Evolutionary conservation across 2,329 filamentous ascomycete genomes (phyloP), one percentile per base, ranked within the genome.

Genomic region (Curvularia verruculosa): DNA sequence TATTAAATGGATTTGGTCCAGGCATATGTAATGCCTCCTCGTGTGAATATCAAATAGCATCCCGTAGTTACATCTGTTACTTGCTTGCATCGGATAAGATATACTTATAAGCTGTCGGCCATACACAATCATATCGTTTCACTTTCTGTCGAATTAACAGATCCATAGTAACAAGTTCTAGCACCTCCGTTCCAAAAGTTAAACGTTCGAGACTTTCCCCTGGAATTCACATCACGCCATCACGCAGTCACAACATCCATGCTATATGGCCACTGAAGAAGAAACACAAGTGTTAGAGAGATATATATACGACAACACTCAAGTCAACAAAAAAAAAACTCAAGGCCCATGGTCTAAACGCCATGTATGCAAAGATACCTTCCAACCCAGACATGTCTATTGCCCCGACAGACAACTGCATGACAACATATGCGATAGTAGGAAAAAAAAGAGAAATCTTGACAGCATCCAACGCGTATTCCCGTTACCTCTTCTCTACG

Each of bases 401-500:
- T 29, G 28, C 28, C 8, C 28, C 44, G 21, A 21, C 10, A 37
- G 23, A 6, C 31, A 15, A 48, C 12, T 10, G 10, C 9, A 24
- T 49, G 34, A 39, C 34, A 19, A 39, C n/a, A 29, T 39, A 49
- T 39, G 34, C n/a, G 26, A 39, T 13, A 39, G 10, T n/a, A 39
- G 2, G 12, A 39, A 29, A 31, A 18, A 39, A 39, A 5, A 5
- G 28, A 28, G 28, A 8, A 5, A 39, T 19, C 9, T 21, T 7
- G 8, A 9, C 28, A 28, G 39, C 19, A 26, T 15, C 34, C 34
- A 5, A 15, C 2, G 13, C 28, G 3, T 13, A 39, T 15, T 3
- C n/a, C 21, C 6, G 29, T 54, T 83, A 94, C 71, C 91, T 84
- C 83, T 87, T 94, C 84, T 99, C 95, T 21, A 99, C 87, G 46